phyloP scores from a whole-genome alignment of 2,329 filamentous ascomycete genomes.

The Trichothecium sympodiale region DNA sequence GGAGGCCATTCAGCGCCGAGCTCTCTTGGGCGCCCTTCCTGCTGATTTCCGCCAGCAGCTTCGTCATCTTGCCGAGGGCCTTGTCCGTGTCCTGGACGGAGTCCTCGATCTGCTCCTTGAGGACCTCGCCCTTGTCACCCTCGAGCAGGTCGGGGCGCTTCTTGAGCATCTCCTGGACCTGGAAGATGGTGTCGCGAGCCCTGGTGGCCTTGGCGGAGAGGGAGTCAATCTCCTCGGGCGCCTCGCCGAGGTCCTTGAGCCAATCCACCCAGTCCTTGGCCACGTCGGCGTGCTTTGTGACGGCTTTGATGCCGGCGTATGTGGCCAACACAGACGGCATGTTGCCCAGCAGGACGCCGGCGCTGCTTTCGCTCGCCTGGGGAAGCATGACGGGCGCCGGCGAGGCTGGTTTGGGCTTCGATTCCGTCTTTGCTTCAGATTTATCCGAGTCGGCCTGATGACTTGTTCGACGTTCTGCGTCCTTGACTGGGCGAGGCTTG shows the following conservation, averaged over 20 bases:
- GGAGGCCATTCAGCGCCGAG: constrained; percentile 10
- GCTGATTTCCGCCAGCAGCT: constrained; percentile 16
- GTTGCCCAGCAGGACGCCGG: constrained; percentile 9
- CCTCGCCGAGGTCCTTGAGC: constrained; percentile 18
- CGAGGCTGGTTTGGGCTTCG: background rate
- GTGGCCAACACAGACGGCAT: constrained; percentile 15
- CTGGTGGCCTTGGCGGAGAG: constrained; percentile 15
- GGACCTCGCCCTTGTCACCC: constrained; percentile 14
- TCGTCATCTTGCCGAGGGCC: constrained; percentile 17
- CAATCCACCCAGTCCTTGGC: constrained; percentile 23
- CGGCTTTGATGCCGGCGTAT: constrained; percentile 14
- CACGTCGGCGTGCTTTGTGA: constrained; percentile 16
- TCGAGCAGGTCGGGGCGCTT: constrained; percentile 18
- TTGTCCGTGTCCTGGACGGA: constrained; percentile 14
- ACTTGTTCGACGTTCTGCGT: background rate
- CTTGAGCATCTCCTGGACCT: constrained; percentile 17
- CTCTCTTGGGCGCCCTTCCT: constrained; percentile 11
- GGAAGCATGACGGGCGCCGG: background rate
- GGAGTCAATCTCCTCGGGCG: constrained; percentile 17
- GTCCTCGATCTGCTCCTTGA: constrained; percentile 18
- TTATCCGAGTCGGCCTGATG: constrained; percentile 1
- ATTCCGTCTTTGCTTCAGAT: background rate
- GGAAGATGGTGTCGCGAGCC: constrained; percentile 18
- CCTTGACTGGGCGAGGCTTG: constrained; percentile 6
- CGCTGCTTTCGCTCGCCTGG: background rate